phyloP scores from a whole-genome alignment of 805 yeast genomes.

The Helenozyma rhizophorensis region DNA sequence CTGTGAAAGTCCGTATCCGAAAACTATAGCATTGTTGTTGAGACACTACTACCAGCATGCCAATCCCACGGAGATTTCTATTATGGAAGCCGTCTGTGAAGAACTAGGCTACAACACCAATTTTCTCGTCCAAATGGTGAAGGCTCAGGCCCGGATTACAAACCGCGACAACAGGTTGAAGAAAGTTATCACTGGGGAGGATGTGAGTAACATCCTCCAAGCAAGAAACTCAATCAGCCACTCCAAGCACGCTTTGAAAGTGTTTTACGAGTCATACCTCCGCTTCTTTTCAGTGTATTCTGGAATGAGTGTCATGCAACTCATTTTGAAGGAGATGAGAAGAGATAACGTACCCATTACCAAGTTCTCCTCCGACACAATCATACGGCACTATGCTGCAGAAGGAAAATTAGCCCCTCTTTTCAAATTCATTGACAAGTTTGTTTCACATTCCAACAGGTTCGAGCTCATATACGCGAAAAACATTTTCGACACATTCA shows the following conservation, averaged over 20 bases:
- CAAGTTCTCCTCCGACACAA: constrained; percentile 18
- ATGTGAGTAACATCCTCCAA: constrained; percentile 19
- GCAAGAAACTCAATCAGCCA: constrained; percentile 9
- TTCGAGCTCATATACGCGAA: constrained; percentile 23
- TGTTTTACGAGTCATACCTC: constrained; percentile 25
- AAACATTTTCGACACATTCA: constrained; percentile 27
- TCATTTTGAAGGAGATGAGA: constrained; percentile 22
- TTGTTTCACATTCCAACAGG: constrained; percentile 10
- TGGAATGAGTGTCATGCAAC: constrained; percentile 24
- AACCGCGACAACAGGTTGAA: constrained; percentile 23
- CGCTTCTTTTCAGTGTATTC: constrained; percentile 26
- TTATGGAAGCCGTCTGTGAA: constrained; percentile 18
- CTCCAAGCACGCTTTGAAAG: constrained; percentile 16
- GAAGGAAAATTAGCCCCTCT: constrained; percentile 28
- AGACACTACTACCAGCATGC: constrained; percentile 29
- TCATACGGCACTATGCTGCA: constrained; percentile 22
- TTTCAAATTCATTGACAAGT: constrained; percentile 20
- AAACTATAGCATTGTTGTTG: constrained; percentile 22
- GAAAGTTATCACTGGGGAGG: constrained; percentile 23
- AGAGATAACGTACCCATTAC: constrained; percentile 19
- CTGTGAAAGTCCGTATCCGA: constrained; percentile 22
- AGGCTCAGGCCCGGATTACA: constrained; percentile 22
- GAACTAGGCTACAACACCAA: constrained; percentile 18
- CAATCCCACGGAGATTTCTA: constrained; percentile 20
- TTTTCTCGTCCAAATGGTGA: constrained; percentile 20